Base-by-base conservation (phyloP, 495 filamentous ascomycete genomes). In the Talaromyces adpressus region DNA sequence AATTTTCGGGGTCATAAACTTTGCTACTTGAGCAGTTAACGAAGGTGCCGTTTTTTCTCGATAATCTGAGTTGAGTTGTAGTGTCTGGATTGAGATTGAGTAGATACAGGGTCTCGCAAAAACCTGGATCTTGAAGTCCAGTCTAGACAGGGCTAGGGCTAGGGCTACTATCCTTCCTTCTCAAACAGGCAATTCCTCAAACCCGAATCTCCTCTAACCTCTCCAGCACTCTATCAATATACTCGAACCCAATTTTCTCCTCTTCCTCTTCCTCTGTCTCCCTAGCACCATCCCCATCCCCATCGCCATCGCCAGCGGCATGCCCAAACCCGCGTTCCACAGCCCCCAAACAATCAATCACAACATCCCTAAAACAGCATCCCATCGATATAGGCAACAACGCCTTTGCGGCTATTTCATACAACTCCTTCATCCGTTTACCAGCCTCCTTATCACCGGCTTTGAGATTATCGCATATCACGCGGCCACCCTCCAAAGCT, bases 201-300 rank as follows among this genome's bases (percentile, higher is more conserved):
- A 53, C 14, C 49, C 23, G 49, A 25, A 53, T 53, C 7, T 25
- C 23, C 14, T 53, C 49, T 20, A 53, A 53, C 11, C 49, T 53
- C 49, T 53, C 49, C 9, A 53, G 23, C 49, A 53, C 49, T 53
- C 49, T 53, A 53, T 53, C 49, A 53, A 53, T 53, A 53, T 12
- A 53, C 49, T 53, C 49, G 18, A 53, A 14, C 49, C 49, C 49
- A 53, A 53, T 23, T 12, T 20, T 53, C 23, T 53, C 49, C 5
- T 22, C 49, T 53, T 53, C 49, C 5, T 53, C 18, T 4, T 22
- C 5, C 18, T 6, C 3, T 23, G 18, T 22, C 49, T 23, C n/a
- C 23, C 18, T n/a, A 25, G 7, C 18, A 12, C 6, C 23, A 20
- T 6, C 4, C 0, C 11, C 49, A 22, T 22, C 18, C 1, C 18